A percentile compares a stretch with the other conserved stretches of the same genome.
These are phyloP conservation scores for Saksenaea oblongispora DNA, from an alignment of 371 early-diverging fungal species.

Conservation along the genomic window DNA sequence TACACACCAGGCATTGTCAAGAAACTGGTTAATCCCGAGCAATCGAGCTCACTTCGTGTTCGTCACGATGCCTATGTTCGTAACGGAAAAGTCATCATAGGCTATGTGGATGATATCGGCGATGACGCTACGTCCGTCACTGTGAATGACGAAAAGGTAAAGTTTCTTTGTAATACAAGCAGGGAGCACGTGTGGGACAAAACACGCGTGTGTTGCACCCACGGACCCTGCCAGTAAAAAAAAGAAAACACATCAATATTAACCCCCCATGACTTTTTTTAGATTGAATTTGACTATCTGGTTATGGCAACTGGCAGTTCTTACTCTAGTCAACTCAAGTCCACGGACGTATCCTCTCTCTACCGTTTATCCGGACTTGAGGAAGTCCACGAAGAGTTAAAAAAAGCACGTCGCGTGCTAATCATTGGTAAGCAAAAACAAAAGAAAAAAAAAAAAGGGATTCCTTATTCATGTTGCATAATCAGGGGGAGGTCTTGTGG, in stretches of 20 bases:
- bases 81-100: slow-evolving; percentile 47
- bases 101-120: slow-evolving; percentile 35
- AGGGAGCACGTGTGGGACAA: neutral
- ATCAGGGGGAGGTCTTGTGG: slow-evolving; percentile 66
- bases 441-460: neutral
- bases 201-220: neutral
- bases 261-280: slow-evolving; percentile 3
- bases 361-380: slow-evolving; percentile 34
- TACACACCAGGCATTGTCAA: slow-evolving; percentile 44
- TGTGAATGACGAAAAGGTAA: slow-evolving; percentile 34
- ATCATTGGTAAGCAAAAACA: slow-evolving; percentile 35
- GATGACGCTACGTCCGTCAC: slow-evolving; percentile 27
- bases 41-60: slow-evolving; percentile 32
- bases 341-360: slow-evolving; percentile 41
- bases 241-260: neutral
- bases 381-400: slow-evolving; percentile 48
- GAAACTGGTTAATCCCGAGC: slow-evolving; percentile 31
- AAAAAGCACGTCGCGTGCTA: slow-evolving; percentile 52
- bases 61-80: slow-evolving; percentile 40
- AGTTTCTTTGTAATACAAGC: neutral
- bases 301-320: slow-evolving; percentile 71
- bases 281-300: slow-evolving; percentile 70
- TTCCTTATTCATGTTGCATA: slow-evolving; percentile 24
- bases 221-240: slow-evolving; percentile 6
- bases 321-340: slow-evolving; percentile 54